A percentile compares a stretch with the other conserved stretches of the same genome.
phyloP scores from a whole-genome alignment of 2,329 filamentous ascomycete species.

The Nannizziopsis arthrosporioides region DNA sequence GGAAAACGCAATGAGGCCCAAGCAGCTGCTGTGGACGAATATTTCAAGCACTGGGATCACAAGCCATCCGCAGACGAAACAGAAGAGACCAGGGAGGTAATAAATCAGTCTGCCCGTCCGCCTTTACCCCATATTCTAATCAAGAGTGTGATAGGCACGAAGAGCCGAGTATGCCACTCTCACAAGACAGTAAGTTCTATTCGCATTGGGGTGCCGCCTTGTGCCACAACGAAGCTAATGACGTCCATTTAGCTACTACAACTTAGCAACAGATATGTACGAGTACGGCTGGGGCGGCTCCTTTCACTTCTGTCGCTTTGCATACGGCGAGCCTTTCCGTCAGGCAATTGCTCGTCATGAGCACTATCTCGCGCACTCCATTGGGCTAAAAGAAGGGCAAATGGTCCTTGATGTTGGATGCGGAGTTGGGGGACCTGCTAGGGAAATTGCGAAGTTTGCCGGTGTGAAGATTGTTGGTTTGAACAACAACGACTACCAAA shows the following conservation, averaged over 20 bases:
- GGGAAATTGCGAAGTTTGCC: conserved; percentile 93
- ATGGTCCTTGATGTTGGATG: conserved; percentile 92
- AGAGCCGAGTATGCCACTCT: conserved; percentile 83
- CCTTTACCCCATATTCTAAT: not conserved
- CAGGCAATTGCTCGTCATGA: conserved; percentile 93
- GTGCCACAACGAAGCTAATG: not conserved
- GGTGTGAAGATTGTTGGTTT: conserved; percentile 79
- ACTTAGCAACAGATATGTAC: conserved; percentile 89
- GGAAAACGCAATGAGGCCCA: conserved; percentile 69
- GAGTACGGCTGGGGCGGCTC: conserved; percentile 94
- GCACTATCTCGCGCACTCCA: conserved; percentile 88
- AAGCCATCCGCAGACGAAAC: conserved; percentile 71
- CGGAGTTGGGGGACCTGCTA: conserved; percentile 86
- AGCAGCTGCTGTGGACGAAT: conserved; percentile 73
- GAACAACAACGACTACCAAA: conserved; percentile 99
- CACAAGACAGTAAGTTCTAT: conserved; percentile 67
- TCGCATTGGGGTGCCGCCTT: not conserved
- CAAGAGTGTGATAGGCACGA: conserved; percentile 47
- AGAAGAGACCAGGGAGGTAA: conserved; percentile 63
- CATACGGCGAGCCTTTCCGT: conserved; percentile 71
- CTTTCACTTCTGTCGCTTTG: conserved; percentile 97
- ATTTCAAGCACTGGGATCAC: conserved; percentile 95
- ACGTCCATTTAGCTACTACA: conserved; percentile 61
- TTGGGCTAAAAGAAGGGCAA: conserved; percentile 75
- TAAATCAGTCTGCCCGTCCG: conserved; percentile 18